phyloP scores from a whole-genome alignment of 176 grass and related monocot species.

The Luzula sylvatica region DNA sequence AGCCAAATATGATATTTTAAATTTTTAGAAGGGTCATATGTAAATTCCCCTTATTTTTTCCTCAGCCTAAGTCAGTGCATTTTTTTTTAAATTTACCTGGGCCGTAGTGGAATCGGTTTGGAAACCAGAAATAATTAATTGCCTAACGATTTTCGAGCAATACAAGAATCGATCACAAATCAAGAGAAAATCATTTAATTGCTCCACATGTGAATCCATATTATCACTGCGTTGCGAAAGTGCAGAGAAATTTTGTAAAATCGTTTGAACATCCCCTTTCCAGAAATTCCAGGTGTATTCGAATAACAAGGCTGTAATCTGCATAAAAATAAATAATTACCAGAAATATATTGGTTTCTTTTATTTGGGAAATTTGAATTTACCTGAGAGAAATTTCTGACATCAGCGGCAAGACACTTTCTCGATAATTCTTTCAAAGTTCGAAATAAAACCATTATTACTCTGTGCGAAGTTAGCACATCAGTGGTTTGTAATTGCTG shows the following conservation, averaged over 20 bases:
- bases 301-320: conserved; percentile 91
- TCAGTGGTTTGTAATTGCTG: conserved; percentile 80
- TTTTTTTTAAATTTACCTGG: conserved; percentile 40
- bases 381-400: conserved; percentile 82
- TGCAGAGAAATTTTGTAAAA: conserved; percentile 86
- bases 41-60: too few species aligned
- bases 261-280: conserved; percentile 80
- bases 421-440: conserved; percentile 94
- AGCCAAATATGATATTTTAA: neutral
- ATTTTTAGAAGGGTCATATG: too few species aligned
- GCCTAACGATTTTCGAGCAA: conserved; percentile 78
- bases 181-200: conserved; percentile 58
- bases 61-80: too few species aligned
- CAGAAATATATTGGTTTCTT: neutral
- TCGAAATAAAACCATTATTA: conserved; percentile 90
- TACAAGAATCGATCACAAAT: conserved; percentile 80
- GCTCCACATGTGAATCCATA: conserved; percentile 53
- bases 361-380: conserved; percentile 16
- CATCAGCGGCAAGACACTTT: conserved; percentile 79
- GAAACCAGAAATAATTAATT: conserved; percentile 82
- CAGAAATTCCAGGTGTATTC: conserved; percentile 97
- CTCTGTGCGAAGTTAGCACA: conserved; percentile 79
- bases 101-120: conserved; percentile 76
- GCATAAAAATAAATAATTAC: conserved; percentile 4
- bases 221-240: conserved; percentile 51